Percentiles rank a stretch among this genome's conserved stretches.
phyloP scores from a whole-genome alignment of 768 basidiomycete species.

The Suillus luteus region DNA sequence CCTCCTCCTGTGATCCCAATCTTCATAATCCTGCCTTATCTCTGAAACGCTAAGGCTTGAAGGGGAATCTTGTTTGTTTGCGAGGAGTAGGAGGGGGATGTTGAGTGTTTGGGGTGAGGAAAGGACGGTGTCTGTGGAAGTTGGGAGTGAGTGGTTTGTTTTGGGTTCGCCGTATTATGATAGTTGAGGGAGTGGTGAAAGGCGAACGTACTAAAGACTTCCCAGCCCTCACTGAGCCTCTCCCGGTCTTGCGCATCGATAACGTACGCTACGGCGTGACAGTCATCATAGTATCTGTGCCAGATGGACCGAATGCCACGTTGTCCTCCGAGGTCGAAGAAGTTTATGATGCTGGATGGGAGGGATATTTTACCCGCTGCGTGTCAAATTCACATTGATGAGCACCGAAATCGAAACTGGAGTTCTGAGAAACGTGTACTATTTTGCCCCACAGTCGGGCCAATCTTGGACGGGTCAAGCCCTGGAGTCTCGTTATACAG shows the following conservation, averaged over 20 bases:
- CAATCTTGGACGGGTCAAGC: constrained; percentile 90
- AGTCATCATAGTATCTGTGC: constrained; percentile 94
- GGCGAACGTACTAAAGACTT: constrained; percentile 81
- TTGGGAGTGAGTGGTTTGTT: constrained; percentile 10
- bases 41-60: constrained; percentile 84
- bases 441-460: constrained; percentile 96
- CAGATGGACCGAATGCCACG: constrained; percentile 92
- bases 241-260: constrained; percentile 92
- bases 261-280: constrained; percentile 95
- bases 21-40: constrained; percentile 86
- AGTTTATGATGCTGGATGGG: constrained; percentile 79
- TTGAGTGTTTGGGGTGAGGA: constrained; percentile 88
- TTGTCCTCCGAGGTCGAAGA: constrained; percentile 98
- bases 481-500: constrained; percentile 86
- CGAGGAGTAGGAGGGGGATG: constrained; percentile 87
- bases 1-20: constrained; percentile 78
- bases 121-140: constrained; percentile 70
- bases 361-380: constrained; percentile 91
- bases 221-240: constrained; percentile 92
- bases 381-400: too few species aligned
- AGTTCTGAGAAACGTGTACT: constrained; percentile 52
- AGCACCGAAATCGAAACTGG: background rate
- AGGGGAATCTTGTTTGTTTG: constrained; percentile 93
- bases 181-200: constrained; percentile 2
- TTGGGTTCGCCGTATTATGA: constrained; percentile 15